Evolutionary conservation across 305 asterid species (phyloP).

Genomic region (Solanum hybrid): DNA sequence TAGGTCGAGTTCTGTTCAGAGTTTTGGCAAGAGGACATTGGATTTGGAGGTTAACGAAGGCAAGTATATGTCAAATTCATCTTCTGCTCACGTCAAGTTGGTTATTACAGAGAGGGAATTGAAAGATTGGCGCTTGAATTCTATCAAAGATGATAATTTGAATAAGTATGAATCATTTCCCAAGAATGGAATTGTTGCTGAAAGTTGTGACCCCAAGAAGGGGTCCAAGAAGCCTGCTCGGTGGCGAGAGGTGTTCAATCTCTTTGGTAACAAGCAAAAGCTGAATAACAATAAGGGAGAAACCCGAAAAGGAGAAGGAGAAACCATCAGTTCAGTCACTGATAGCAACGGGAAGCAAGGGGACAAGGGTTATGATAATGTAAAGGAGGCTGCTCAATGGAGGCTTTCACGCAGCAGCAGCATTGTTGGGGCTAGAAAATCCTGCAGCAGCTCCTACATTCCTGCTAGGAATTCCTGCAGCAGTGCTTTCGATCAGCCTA

Average conservation of each 20-base stretch:
- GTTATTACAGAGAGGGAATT: conserved; percentile 84
- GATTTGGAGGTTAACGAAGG: conserved; percentile 44
- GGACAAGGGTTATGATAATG: conserved; percentile 20
- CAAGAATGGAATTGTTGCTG: conserved; percentile 15
- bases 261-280: conserved; percentile 50
- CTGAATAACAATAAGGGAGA: conserved; percentile 23
- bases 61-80: conserved; percentile 16
- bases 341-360: conserved; percentile 27
- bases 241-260: conserved; percentile 61
- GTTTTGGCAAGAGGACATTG: conserved; percentile 54
- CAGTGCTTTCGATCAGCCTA: conserved; percentile 41
- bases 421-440: conserved; percentile 42
- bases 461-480: conserved; percentile 41
- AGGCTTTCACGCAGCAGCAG: conserved; percentile 56
- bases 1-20: conserved; percentile 72
- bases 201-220: conserved; percentile 15
- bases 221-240: conserved; percentile 40
- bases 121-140: conserved; percentile 72
- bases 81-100: conserved; percentile 64
- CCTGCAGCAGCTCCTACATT: conserved; percentile 5
- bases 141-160: conserved; percentile 30
- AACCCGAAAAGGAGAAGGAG: conserved; percentile 13
- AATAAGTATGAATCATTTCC: conserved; percentile 29
- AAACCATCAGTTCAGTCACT: conserved; percentile 22
- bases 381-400: conserved; percentile 24